phyloP scores from a whole-genome alignment of 352 stramenopile genomes.

The Elongisporangium senticosum region DNA sequence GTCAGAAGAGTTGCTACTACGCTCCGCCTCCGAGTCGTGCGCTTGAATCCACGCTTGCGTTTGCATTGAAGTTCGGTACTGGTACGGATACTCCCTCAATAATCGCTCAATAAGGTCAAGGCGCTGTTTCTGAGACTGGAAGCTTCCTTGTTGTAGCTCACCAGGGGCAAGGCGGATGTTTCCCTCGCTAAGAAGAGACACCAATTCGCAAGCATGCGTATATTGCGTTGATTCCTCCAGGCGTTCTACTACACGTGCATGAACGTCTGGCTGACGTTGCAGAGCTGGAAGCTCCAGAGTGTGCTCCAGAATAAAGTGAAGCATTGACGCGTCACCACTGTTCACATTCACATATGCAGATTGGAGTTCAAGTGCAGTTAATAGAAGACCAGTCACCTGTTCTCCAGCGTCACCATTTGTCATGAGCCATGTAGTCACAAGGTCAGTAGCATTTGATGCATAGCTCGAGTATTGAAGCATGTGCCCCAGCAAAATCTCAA shows the following conservation, averaged over 20 bases:
- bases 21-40: not conserved
- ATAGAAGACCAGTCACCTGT: slow-evolving; percentile 36
- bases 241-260: not conserved
- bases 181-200: not conserved
- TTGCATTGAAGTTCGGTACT: not conserved
- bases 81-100: not conserved
- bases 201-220: not conserved
- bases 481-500: slow-evolving; percentile 47
- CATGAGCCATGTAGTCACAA: slow-evolving; percentile 49
- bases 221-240: not conserved
- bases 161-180: not conserved
- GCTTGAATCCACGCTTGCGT: not conserved
- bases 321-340: not conserved
- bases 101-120: not conserved
- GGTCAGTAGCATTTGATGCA: slow-evolving; percentile 17
- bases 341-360: not conserved
- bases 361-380: slow-evolving; percentile 19
- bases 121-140: not conserved
- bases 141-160: not conserved
- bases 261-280: not conserved
- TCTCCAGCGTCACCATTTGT: slow-evolving; percentile 35
- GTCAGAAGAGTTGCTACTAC: not conserved
- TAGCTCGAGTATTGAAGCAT: slow-evolving; percentile 16
- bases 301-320: not conserved
- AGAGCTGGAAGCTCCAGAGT: not conserved